Evolutionary conservation across 345 rosid genomes (phyloP), one percentile per base, ranked within the genome.

Genomic region (Gossypium arboreum): DNA sequence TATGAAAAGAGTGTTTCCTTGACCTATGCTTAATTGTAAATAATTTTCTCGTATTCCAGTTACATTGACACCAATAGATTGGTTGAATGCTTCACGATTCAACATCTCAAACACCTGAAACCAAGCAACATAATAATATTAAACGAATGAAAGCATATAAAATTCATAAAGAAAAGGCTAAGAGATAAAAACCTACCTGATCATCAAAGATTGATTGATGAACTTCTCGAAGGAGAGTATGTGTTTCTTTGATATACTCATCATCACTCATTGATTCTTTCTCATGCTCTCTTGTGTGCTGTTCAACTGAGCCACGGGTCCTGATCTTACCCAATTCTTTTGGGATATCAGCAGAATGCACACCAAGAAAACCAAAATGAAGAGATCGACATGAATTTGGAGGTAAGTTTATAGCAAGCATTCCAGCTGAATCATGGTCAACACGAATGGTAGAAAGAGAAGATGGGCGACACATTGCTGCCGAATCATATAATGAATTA

Each of bases 401-500:
- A 76, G 98, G 92, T 80, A 93, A 80, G 75, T 84, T 91, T 77
- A 95, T 89, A 58, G 98, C 94, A 73, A 95, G 90, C 98, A 90
- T 95, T 75, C 96, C 99, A 64, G 90, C 96, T 11, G 91, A 84
- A 83, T 93, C 94, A 82, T 87, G 98, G 13, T 93, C 97, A 48
- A 95, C 48, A 59, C 91, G 89, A 75, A 95, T 85, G 12, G 87
- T 83, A 77, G 97, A 90, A 52, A 91, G 86, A 77, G 89, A 80
- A 57, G 91, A 81, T 73, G 96, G 87, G 60, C 91, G 87, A 67
- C 83, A 79, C 55, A 81, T 79, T 59, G 85, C 75, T 25, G 85
- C 76, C 2, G 90, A 79, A 81, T 91, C 90, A 60, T 83, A 78
- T 47, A 86, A 52, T 29, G 91, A 86, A 81, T 78, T 88, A 79